Evolutionary conservation across 2,329 filamentous ascomycete genomes (phyloP), one percentile per base, ranked within the genome.

Genomic region (Malbranchea zuffiana): DNA sequence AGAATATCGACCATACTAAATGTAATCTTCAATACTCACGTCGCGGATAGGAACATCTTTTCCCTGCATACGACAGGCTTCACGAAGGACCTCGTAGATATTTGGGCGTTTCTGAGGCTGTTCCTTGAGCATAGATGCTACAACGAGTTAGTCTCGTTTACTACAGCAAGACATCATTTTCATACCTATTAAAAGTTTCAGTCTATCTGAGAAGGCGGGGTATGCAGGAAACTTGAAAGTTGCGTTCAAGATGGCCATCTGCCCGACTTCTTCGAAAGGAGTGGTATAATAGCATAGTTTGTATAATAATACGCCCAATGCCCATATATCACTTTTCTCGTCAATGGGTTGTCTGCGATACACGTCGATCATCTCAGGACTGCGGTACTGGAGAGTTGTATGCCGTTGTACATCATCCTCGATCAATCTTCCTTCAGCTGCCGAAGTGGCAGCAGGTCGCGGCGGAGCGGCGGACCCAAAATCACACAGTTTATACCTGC

Each of bases 221-320:
- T 95, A 85, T 42, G 72, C 75, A 4, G 88, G 90, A 51, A 84
- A 98, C 53, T 83, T 87, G 70, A 84, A 96, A 59, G 78, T 92
- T 34, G 90, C 90, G 55, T 96, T 96, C 43, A 98, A 66, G 46
- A 98, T 98, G 8, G 90, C 90, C 67, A 96, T 82, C 64, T 95
- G 88, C 17, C 90, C 90, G 54, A 94, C 86, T 46, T 96, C 88
- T 62, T 98, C 90, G 52, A 98, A 98, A 1, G 90, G 90, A 4
- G 90, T 98, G 1, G 90, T 98, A 62, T 98, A 98, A 62, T 96
- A 98, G 67, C 90, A 98, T 44, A 98, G 71, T 68, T 98, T 98
- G 68, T 98, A 98, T 37, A 98, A 64, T 41, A 98, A 66, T 27
- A 98, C 90, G 4, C 90, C 90, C 43, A 98, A 65, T 1, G 90